phyloP scores from a whole-genome alignment of 345 rosid species.

The Cochlearia excelsa region DNA sequence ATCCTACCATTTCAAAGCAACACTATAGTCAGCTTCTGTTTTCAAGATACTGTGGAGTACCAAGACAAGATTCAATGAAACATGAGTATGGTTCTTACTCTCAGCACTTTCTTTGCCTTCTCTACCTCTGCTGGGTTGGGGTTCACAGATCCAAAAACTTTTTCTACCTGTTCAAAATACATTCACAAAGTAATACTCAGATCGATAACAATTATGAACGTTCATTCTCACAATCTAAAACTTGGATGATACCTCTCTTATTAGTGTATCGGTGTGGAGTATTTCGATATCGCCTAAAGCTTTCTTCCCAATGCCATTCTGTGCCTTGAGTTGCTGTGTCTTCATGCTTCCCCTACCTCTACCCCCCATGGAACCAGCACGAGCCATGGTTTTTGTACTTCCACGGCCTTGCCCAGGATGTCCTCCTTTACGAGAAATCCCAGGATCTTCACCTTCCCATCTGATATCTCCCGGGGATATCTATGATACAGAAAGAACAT shows the following conservation, averaged over 20 bases:
- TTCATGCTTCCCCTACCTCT: conserved; percentile 77
- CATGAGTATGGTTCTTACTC: conserved; percentile 44
- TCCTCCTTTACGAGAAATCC: conserved; percentile 62
- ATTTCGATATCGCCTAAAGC: conserved; percentile 81
- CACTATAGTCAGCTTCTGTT: conserved; percentile 9
- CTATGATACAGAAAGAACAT: conserved; percentile 36
- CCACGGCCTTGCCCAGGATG: conserved; percentile 81
- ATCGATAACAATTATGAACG: background rate
- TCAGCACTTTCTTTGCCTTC: conserved; percentile 80
- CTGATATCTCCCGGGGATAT: conserved; percentile 85
- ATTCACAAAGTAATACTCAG: conserved; percentile 3
- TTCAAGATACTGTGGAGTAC: background rate
- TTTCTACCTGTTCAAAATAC: conserved; percentile 68
- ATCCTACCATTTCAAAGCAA: conserved; percentile 47
- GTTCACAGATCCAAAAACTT: conserved; percentile 59
- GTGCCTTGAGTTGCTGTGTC: conserved; percentile 55
- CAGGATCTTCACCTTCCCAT: conserved; percentile 82
- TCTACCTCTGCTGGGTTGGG: conserved; percentile 73
- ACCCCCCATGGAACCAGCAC: conserved; percentile 73
- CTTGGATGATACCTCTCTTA: conserved; percentile 69
- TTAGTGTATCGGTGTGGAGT: conserved; percentile 80
- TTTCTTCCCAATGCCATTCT: conserved; percentile 76
- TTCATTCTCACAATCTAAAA: background rate
- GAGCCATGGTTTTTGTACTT: conserved; percentile 55
- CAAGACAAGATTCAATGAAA: background rate